Evolutionary conservation across 257 asterid genomes (phyloP).

Genomic region (Primulina huaijiensis): DNA sequence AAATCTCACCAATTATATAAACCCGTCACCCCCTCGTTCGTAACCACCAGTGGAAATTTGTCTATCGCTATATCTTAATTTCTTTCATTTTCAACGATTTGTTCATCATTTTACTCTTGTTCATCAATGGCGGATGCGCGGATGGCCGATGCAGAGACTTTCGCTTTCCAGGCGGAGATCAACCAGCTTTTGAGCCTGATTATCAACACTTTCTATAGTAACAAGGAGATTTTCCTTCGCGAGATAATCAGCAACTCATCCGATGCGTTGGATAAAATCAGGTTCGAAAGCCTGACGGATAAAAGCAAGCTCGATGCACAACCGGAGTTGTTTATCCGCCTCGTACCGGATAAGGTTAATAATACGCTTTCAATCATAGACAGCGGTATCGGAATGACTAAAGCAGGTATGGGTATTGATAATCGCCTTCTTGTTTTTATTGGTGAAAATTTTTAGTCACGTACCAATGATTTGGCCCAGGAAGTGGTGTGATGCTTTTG

Average conservation of each 20-base stretch:
- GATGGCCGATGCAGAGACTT: constrained; percentile 55
- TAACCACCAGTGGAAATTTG: no score
- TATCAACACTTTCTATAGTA: constrained; percentile 71
- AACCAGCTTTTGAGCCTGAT: constrained; percentile 71
- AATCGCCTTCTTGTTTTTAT: neutral
- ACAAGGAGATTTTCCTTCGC: constrained; percentile 75
- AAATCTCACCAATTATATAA: no score
- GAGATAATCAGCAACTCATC: constrained; percentile 71
- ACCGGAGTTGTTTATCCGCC: constrained; percentile 70
- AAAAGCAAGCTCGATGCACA: constrained; percentile 79
- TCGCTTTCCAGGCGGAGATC: constrained; percentile 80
- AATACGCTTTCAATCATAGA: constrained; percentile 70
- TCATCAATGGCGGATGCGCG: constrained; percentile 49
- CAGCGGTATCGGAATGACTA: constrained; percentile 84
- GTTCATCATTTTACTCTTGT: no score
- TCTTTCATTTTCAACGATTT: no score
- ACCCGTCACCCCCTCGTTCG: no score
- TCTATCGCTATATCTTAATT: no score
- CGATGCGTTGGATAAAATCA: constrained; percentile 79
- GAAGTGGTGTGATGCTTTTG: neutral
- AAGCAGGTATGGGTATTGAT: constrained; percentile 52
- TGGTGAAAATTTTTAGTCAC: neutral
- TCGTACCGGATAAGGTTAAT: constrained; percentile 70
- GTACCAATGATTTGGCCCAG: neutral
- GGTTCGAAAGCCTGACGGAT: constrained; percentile 74